Evolutionary conservation across 768 basidiomycete species (phyloP).

Genomic region (Leccinum aurantiacum): DNA sequence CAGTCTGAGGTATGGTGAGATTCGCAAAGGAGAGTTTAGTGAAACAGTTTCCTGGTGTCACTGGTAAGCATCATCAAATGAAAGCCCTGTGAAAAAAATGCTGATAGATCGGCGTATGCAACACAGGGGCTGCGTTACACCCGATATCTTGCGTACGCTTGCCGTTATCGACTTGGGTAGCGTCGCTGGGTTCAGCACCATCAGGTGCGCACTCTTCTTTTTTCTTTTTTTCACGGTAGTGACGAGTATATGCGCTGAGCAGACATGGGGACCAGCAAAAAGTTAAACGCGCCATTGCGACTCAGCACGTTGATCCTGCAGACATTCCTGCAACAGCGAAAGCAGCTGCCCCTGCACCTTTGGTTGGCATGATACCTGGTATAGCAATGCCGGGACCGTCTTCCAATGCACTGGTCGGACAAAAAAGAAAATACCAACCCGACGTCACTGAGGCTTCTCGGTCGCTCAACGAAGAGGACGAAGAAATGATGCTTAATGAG

Average conservation of each 20-base stretch:
- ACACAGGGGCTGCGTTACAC: slow-evolving; percentile 70
- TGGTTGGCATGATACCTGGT: background rate
- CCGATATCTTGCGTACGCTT: slow-evolving; percentile 51
- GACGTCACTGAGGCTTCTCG: slow-evolving; percentile 20
- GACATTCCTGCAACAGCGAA: slow-evolving; percentile 55
- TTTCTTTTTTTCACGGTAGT: background rate
- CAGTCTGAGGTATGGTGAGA: slow-evolving; percentile 64
- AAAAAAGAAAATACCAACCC: slow-evolving; percentile 46
- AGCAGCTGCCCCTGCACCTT: slow-evolving; percentile 6
- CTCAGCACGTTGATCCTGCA: slow-evolving; percentile 51
- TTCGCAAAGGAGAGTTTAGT: slow-evolving; percentile 44
- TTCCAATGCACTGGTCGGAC: slow-evolving; percentile 16
- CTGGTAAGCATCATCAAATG: slow-evolving; percentile 47
- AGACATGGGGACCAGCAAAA: slow-evolving; percentile 64
- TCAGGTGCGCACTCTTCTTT: slow-evolving; percentile 42
- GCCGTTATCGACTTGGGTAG: slow-evolving; percentile 41
- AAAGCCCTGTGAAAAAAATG: slow-evolving; percentile 16
- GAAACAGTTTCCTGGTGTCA: slow-evolving; percentile 76
- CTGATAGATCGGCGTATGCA: slow-evolving; percentile 11
- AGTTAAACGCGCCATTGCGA: slow-evolving; percentile 57
- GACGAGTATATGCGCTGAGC: background rate
- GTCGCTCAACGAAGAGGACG: slow-evolving; percentile 39
- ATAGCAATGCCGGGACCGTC: slow-evolving; percentile 15
- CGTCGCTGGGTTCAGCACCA: slow-evolving; percentile 49
- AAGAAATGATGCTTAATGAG: slow-evolving; percentile 42